Base-by-base conservation (phyloP, 805 yeast species). In the Yarrowia keelungensis region DNA sequence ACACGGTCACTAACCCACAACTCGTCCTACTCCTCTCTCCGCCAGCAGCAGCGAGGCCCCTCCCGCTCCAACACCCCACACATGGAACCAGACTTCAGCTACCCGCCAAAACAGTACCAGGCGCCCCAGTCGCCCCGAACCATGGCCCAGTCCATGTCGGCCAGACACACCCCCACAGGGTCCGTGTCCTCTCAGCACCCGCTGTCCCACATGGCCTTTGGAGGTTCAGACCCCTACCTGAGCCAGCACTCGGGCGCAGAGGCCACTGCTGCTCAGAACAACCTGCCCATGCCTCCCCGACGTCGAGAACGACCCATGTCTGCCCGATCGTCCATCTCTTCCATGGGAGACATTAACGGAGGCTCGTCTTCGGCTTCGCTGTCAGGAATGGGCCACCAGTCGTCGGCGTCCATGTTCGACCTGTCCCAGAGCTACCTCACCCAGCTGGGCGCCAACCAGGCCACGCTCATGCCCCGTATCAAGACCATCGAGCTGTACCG, bases 401-500 rank as follows among this genome's bases (percentile, higher is more conserved):
- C 74, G 15, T 65, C 71, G 35, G 71, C 73, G 15, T 73, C 75
- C 36, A 71, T 71, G 73, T 75, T 72, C 58, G 76, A 75, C 59
- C 69, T 75, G 53, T 69, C 71, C 26, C 76, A 74, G 67, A 71
- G 75, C 12, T 74, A 71, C 56, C 46, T 74, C 32, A 70, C 72
- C 5, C 75, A 74, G 47, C 53, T 74, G 51, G 73, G 74, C 58
- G 73, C 69, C 42, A 71, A 74, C 58, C 59, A 69, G 51, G 65
- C 68, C 38, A 67, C 76, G 58, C 75, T 93, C 71, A 78, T 89
- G 74, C 93, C 97, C 19, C 84, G 95, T 71, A 84, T 89, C 79
- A 87, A 90, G 75, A 92, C 97, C 5, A 85, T 94, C 69, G 97
- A 93, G 72, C 83, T 91, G 81, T 93, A 94, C 80, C 84, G 95